Base-by-base conservation (phyloP, 176 grass and related monocot genomes). In the Oryza brachyantha region DNA sequence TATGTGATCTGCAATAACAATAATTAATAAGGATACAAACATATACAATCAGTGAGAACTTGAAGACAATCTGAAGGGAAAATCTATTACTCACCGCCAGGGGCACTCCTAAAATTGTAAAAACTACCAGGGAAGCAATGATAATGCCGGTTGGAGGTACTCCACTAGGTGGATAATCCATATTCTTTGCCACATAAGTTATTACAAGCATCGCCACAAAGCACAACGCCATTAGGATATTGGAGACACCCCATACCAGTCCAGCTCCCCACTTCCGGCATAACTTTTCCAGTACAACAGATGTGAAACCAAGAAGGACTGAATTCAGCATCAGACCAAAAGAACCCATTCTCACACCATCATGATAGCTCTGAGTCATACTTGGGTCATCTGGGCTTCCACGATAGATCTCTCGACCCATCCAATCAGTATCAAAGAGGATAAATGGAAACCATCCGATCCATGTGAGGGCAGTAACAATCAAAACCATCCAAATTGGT, bases 371-470 rank as follows among this genome's bases (percentile, higher is more conserved):
- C 61, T 88, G 83, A 21, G 45, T 83, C 54, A 81, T 72, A 41
- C 50, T 76, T 32, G 93, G 90, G 75, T 79, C 70, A 12, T 86
- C 83, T 54, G 92, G 92, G 68, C 89, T 86, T 61, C 96, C 90
- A 32, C 84, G 79, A 38, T 93, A 99, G 59, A 99, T 94, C 72
- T 99, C 92, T 27, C 90, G 85, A 14, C 96, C 96, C 92, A 99
- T 92, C 92, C 92, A 99, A 87, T 99, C 96, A 28, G 90, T 99
- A 45, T 99, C 86, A 64, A 99, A 99, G 65, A 99, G 86, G 68
- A 90, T 88, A 65, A 99, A 99, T 22, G 96, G 96, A 72, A 93
- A 95, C 90, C 92, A 99, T 24, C 90, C 96, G 8, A 95, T 77
- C 96, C 96, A 99, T 7, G 92, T 99, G 61, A 99, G 81, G n/a